Conservation (phyloP, 495 filamentous ascomycete genomes). For the Trypethelium eluteriae region DNA sequence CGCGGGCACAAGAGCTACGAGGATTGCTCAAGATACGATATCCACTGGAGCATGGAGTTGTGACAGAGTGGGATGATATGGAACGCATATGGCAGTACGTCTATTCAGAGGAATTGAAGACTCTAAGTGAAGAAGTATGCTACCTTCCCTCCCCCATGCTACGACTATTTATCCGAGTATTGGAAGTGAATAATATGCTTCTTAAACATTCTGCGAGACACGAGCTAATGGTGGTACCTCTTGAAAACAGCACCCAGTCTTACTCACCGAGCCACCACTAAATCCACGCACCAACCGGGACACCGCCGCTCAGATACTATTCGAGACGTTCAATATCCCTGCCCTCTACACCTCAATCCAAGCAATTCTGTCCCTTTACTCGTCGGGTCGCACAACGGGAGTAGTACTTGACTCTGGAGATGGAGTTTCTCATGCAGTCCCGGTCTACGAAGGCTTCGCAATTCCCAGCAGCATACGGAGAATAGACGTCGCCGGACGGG, state of each 20-base stretch:
- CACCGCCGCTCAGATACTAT: constrained; percentile 93
- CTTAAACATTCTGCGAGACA: not conserved
- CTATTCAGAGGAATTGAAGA: constrained; percentile 79
- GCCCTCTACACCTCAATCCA: constrained; percentile 96
- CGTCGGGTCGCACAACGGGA: constrained; percentile 91
- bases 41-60: constrained; percentile 93
- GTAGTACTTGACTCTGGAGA: constrained; percentile 94
- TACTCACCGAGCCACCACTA: constrained; percentile 92
- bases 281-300: constrained; percentile 96
- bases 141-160: constrained; percentile 14
- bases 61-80: constrained; percentile 99
- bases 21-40: constrained; percentile 92
- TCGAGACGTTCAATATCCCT: constrained; percentile 98
- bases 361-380: constrained; percentile 92
- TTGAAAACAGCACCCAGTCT: constrained; percentile 68
- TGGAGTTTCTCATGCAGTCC: constrained; percentile 94
- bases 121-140: constrained; percentile 84
- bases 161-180: too few species aligned
- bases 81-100: constrained; percentile 95
- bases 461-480: constrained; percentile 89
- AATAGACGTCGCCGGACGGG: constrained; percentile 95
- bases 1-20: constrained; percentile 82
- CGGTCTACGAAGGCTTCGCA: constrained; percentile 96
- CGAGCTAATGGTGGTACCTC: not conserved
- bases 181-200: not conserved